A percentile compares a stretch with the other conserved stretches of the same genome.
Conservation (phyloP, 192 early-diverging fungal species). For the Mortierella hygrophila region DNA sequence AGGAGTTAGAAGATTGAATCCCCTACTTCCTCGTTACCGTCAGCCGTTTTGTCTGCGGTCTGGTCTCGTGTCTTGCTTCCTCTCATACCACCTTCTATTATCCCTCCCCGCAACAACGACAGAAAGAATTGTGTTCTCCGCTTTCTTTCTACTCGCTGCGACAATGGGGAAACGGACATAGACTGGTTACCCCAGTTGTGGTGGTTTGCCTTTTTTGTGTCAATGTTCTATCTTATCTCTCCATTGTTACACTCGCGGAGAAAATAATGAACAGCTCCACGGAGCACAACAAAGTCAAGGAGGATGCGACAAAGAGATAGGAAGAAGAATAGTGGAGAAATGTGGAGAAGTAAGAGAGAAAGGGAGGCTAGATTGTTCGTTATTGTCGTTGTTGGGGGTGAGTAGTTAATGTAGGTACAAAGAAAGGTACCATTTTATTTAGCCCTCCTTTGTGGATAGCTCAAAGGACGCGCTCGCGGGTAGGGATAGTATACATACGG, state of each 20-base stretch:
- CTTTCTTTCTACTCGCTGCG: neutral
- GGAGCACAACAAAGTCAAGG: neutral
- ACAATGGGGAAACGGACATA: neutral
- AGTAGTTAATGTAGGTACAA: no score
- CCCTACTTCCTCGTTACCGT: neutral
- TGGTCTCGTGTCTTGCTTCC: neutral
- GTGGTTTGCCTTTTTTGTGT: neutral
- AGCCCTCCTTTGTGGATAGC: neutral
- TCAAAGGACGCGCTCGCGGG: neutral
- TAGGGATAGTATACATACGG: conserved; percentile 25
- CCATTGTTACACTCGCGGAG: neutral
- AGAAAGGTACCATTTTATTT: neutral
- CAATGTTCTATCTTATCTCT: no score
- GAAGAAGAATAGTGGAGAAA: neutral
- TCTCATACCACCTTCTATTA: neutral
- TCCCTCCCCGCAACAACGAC: neutral
- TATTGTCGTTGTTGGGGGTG: neutral
- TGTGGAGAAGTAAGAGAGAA: neutral
- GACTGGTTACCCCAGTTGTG: neutral
- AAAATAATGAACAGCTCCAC: neutral
- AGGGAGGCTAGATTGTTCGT: neutral
- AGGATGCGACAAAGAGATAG: neutral
- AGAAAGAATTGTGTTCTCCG: neutral
- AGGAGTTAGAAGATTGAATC: neutral
- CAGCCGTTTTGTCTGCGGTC: neutral